Percentiles rank a stretch among this genome's conserved stretches.
phyloP scores from a whole-genome alignment of 2,329 filamentous ascomycete genomes.

The Dothistroma septosporum region DNA sequence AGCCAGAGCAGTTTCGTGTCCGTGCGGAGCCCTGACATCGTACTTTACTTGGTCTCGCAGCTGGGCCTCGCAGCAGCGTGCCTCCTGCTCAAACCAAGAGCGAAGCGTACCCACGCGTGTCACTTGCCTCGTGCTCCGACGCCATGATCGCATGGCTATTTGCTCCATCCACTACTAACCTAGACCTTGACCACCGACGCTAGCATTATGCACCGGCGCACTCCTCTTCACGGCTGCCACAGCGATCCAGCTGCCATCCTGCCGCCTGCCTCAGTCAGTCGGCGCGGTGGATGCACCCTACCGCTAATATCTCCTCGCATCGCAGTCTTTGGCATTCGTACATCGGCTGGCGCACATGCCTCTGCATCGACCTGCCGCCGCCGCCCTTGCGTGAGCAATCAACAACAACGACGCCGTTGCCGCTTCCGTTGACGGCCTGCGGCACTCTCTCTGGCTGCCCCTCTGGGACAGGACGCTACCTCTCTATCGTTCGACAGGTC shows the following conservation, averaged over 20 bases:
- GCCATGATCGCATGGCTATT: slow-evolving; percentile 23
- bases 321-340: slow-evolving; percentile 9
- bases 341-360: slow-evolving; percentile 24
- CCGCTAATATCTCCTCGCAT: neutral
- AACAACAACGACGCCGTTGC: slow-evolving; percentile 17
- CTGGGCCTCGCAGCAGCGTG: slow-evolving; percentile 4
- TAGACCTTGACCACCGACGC: slow-evolving; percentile 22
- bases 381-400: slow-evolving; percentile 31
- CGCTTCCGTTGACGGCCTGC: slow-evolving; percentile 11
- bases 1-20: neutral
- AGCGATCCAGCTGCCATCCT: slow-evolving; percentile 5
- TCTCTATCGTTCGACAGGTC: slow-evolving; percentile 39
- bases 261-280: slow-evolving; percentile 10
- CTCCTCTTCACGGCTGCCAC: slow-evolving; percentile 8
- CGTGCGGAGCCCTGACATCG: neutral
- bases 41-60: slow-evolving; percentile 6
- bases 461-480: slow-evolving; percentile 52
- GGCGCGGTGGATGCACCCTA: slow-evolving; percentile 9
- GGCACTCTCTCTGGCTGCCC: slow-evolving; percentile 38
- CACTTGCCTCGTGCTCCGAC: slow-evolving; percentile 20
- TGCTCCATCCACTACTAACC: slow-evolving; percentile 21
- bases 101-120: slow-evolving; percentile 7
- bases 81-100: neutral
- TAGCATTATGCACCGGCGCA: slow-evolving; percentile 20
- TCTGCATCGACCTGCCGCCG: slow-evolving; percentile 27